Percentiles rank a stretch among this genome's conserved stretches.
phyloP scores from a whole-genome alignment of 1,284 basidiomycete species.

The Puccinia horiana region DNA sequence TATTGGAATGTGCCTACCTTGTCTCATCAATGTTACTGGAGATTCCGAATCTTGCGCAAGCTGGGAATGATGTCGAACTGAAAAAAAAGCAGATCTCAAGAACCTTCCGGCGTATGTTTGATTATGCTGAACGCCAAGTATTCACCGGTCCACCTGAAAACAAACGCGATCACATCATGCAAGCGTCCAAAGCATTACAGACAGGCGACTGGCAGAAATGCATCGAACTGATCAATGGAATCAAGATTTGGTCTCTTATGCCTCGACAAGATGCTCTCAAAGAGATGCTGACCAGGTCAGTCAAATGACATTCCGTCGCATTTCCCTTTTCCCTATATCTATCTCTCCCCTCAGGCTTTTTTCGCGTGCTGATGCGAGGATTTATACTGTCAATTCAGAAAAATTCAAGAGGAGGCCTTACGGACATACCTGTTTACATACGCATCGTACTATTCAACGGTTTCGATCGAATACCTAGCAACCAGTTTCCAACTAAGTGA shows the following conservation, averaged over 20 bases:
- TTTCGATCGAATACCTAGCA: constrained; percentile 82
- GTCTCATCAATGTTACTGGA: constrained; percentile 98
- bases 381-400: constrained; percentile 62
- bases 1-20: constrained; percentile 94
- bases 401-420: constrained; percentile 96
- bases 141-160: constrained; percentile 99
- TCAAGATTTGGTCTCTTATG: constrained; percentile 98
- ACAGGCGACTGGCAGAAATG: constrained; percentile 96
- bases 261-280: constrained; percentile 84
- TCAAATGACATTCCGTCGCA: constrained; percentile 50
- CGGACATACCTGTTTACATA: constrained; percentile 99
- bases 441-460: constrained; percentile 86
- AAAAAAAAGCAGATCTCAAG: constrained; percentile 79
- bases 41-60: constrained; percentile 89
- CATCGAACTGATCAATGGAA: constrained; percentile 84
- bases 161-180: constrained; percentile 98
- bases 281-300: constrained; percentile 87
- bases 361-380: neutral
- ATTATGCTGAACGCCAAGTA: constrained; percentile 95
- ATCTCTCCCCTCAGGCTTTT: neutral
- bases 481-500: constrained; percentile 81
- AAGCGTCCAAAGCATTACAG: constrained; percentile 93
- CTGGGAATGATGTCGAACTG: constrained; percentile 82
- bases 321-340: neutral
- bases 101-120: constrained; percentile 89